A percentile compares a stretch with the other conserved stretches of the same genome.
Evolutionary conservation across 2,329 filamentous ascomycete genomes (phyloP).

Genomic region (Colletotrichum liriopes): DNA sequence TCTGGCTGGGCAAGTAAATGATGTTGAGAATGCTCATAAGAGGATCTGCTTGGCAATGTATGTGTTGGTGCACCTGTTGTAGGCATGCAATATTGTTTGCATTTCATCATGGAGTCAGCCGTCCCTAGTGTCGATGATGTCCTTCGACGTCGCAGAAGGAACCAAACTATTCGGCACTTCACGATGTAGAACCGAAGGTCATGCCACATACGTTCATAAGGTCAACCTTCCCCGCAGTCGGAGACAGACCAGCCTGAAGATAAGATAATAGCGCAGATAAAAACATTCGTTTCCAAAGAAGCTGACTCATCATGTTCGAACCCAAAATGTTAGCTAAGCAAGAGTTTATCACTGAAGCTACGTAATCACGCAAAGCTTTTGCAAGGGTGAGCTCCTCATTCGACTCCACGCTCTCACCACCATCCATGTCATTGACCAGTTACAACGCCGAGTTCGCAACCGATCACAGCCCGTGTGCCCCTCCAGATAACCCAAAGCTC

Average conservation of each 20-base stretch:
- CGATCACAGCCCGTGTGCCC: slow-evolving; percentile 23
- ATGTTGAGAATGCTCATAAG: neutral
- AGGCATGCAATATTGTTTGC: neutral
- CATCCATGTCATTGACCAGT: slow-evolving; percentile 40
- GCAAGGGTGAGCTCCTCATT: slow-evolving; percentile 41
- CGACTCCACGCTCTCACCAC: slow-evolving; percentile 40
- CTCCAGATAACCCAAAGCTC: slow-evolving; percentile 18
- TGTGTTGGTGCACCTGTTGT: neutral
- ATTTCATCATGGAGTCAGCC: too few relatives aligned
- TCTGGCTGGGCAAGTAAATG: too few relatives aligned
- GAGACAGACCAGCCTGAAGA: neutral
- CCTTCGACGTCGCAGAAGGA: neutral
- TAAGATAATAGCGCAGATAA: neutral
- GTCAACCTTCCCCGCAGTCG: neutral
- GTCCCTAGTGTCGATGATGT: too few relatives aligned
- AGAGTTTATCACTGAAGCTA: slow-evolving; percentile 36
- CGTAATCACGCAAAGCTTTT: slow-evolving; percentile 33
- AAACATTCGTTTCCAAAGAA: neutral
- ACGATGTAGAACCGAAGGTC: too few relatives aligned
- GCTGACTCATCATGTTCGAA: neutral
- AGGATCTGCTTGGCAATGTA: neutral
- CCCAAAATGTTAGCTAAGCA: neutral
- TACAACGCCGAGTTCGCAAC: slow-evolving; percentile 39
- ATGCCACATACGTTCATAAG: neutral
- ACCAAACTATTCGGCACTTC: too few relatives aligned